Base-by-base conservation (phyloP, 1,284 basidiomycete species). In the Megacollybia platyphylla region DNA sequence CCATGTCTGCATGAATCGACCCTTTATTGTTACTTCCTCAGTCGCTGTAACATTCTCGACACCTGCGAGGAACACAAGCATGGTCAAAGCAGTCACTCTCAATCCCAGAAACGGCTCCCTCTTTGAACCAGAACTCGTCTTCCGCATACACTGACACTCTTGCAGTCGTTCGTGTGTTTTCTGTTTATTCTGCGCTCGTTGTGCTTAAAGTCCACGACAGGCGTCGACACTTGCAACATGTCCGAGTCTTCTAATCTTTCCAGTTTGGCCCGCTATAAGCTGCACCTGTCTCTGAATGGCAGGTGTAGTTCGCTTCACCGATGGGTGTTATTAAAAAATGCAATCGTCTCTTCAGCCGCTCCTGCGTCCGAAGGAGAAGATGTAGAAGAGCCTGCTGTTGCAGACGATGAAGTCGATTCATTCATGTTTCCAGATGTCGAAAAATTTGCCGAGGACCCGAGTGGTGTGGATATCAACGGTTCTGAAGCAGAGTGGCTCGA, bases 241-340 rank as follows among this genome's bases (percentile, higher is more conserved):
- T 63, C 67, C 50, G 15, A 70, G 53, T 55, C 63, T 48, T 51
- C 63, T 44, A 64, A 60, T 53, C 64, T 83, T 39, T 75, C 71
- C 52, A 62, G 67, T 51, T 64, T 85, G 61, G 78, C 84, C 59
- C 81, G 76, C 56, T 74, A 67, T 60, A 87, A 87, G 68, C 69
- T 87, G 62, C 75, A 77, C 50, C 59, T 68, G 48, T 76, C 73
- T 53, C 57, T 71, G 52, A 67, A 68, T 46, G 63, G 68, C 59
- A 76, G 70, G 61, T 70, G 71, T 65, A 84, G 75, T 63, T 71
- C 20, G 20, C 15, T 87, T 63, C 82, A 84, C 58, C 82, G 84
- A 57, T 86, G 82, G 80, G 84, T 87, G 44, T 70, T 87, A 46
- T 71, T 87, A 58, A 86, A 86, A 80, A 87, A 87, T 60, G 85